Evolutionary conservation across 495 filamentous ascomycete genomes (phyloP).

Genomic region (Astrothelium macrocarpum): DNA sequence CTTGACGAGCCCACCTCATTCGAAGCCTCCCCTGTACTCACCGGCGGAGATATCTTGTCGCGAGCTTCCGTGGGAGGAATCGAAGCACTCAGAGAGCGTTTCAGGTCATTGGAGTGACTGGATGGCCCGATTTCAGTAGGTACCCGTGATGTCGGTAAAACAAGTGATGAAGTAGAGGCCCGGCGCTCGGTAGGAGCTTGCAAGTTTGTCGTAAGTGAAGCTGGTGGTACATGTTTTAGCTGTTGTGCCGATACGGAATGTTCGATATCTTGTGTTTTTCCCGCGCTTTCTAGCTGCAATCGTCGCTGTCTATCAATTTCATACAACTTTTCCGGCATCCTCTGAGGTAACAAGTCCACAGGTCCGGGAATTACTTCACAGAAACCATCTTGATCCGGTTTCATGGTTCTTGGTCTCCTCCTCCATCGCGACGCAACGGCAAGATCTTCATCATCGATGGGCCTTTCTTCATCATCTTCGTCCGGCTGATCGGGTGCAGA

Average conservation of each 20-base stretch:
- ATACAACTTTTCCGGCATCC: conserved; percentile 15
- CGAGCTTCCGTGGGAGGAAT: conserved; percentile 20
- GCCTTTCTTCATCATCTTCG: conserved; percentile 38
- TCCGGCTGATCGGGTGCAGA: conserved; percentile 51
- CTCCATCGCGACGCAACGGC: conserved; percentile 17
- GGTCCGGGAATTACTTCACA: conserved; percentile 23
- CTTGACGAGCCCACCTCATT: conserved; percentile 11
- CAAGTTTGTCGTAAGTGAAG: not conserved
- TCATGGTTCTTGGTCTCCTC: conserved; percentile 16
- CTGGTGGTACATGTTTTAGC: not conserved
- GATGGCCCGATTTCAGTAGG: conserved; percentile 6
- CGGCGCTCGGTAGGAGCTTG: not conserved
- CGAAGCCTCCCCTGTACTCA: not conserved
- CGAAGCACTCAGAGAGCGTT: not conserved
- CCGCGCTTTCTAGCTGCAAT: not conserved
- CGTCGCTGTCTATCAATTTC: not conserved
- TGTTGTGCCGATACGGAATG: not conserved
- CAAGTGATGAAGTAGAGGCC: not conserved
- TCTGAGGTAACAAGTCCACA: conserved; percentile 22
- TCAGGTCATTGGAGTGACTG: not conserved
- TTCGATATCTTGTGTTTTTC: not conserved
- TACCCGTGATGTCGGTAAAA: not conserved
- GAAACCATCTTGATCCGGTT: conserved; percentile 9
- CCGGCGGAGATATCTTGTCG: conserved; percentile 14
- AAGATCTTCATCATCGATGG: conserved; percentile 27